Evolutionary conservation across 768 basidiomycete species (phyloP), one percentile per base, ranked within the genome.

Genomic region (Tephrocybe sp.): DNA sequence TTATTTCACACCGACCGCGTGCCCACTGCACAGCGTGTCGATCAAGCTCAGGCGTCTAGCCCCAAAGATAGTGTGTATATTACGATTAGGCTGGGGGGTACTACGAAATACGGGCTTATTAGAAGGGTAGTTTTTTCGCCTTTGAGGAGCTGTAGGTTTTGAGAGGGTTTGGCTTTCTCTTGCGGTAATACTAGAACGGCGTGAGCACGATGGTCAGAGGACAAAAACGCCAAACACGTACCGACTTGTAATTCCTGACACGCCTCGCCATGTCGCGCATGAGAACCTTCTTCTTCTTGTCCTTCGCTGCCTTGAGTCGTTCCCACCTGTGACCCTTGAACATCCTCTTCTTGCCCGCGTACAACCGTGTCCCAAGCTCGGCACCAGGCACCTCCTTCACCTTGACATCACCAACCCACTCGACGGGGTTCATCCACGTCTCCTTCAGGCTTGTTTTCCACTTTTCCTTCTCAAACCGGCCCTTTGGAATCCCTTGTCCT

Each of bases 291-390:
- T 71, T 79, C 60, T 74, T 77, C 59, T 67, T 68, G 48, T 69
- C 64, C 56, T 71, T 71, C 61, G 73, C 71, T 49, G 69, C 73
- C 55, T 70, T 73, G 54, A 69, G 61, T 30, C 86, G 78, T 69
- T 92, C 86, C 85, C 86, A 91, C 58, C 79, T 86, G 74, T 92
- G 90, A n/a, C 90, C 90, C 75, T 92, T 93, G 81, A 93, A 92
- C 90, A 92, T 92, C 54, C 78, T 73, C 75, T 82, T 86, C 78
- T 79, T 87, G 50, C 75, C 82, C 9, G 84, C 80, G 56, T 92
- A 93, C 57, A 91, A 66, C 47, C 79, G 75, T 54, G 77, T 76
- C 29, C 86, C 85, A 58, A 74, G 59, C 50, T 83, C 73, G 43
- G 77, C 68, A 48, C 85, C 79, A 49, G 70, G 61, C 24, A 70